Percentiles rank a stretch among this genome's conserved stretches.
Evolutionary conservation across 768 basidiomycete genomes (phyloP).

Genomic region (Amanita pallidorosea): DNA sequence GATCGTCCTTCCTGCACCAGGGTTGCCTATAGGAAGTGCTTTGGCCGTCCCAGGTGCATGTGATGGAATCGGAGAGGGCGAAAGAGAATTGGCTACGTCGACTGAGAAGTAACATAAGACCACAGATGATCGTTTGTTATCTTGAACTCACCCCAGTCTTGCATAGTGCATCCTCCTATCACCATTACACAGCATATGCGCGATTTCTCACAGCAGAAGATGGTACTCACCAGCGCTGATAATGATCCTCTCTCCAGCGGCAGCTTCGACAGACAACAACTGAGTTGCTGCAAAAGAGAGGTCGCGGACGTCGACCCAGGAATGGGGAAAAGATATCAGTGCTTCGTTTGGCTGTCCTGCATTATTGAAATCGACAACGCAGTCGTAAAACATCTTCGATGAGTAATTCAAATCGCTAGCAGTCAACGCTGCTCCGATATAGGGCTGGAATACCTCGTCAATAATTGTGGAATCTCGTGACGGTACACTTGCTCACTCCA

Average conservation of each 20-base stretch:
- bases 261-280: slow-evolving; percentile 25
- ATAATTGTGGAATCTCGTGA: background rate
- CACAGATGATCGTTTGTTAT: no score
- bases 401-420: slow-evolving; percentile 30
- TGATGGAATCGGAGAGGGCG: slow-evolving; percentile 13
- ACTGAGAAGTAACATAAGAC: slow-evolving; percentile 12
- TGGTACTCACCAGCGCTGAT: slow-evolving; percentile 14
- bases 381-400: slow-evolving; percentile 17
- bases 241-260: slow-evolving; percentile 48
- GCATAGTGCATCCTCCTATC: slow-evolving; percentile 18
- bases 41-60: slow-evolving; percentile 3
- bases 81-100: slow-evolving; percentile 20
- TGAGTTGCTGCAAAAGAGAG: slow-evolving; percentile 37
- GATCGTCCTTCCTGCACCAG: background rate
- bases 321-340: slow-evolving; percentile 1
- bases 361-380: slow-evolving; percentile 9
- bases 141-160: slow-evolving; percentile 22
- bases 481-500: slow-evolving; percentile 7
- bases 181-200: background rate
- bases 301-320: slow-evolving; percentile 41
- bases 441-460: slow-evolving; percentile 13
- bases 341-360: slow-evolving; percentile 11
- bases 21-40: slow-evolving; percentile 15
- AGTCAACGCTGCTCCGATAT: slow-evolving; percentile 27
- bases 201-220: no score